A percentile compares a stretch with the other conserved stretches of the same genome.
Conservation (phyloP, 2,329 filamentous ascomycete genomes). For the Phialophora verrucosa region DNA sequence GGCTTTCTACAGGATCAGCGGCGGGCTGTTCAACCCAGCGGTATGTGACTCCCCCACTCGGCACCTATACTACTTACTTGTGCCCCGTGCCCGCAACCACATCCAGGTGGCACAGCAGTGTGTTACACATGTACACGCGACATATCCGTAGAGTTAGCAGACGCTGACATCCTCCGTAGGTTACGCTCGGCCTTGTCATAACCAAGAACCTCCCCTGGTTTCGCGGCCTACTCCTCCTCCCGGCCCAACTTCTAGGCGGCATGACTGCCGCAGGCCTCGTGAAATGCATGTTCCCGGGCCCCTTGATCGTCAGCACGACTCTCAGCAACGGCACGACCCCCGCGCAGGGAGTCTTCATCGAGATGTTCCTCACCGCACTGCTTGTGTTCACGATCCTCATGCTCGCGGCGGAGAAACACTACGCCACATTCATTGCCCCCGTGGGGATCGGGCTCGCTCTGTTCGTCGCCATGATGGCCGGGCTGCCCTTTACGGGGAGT, state of each 20-base stretch:
- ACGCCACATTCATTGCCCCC: conserved; percentile 72
- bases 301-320: conserved; percentile 60
- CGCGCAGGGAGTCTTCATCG: conserved; percentile 68
- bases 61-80: background rate
- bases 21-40: conserved; percentile 58
- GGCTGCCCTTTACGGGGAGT: conserved; percentile 55
- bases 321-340: conserved; percentile 59
- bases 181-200: conserved; percentile 63
- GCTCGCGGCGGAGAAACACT: conserved; percentile 75
- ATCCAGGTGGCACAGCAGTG: background rate
- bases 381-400: conserved; percentile 70
- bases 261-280: conserved; percentile 67
- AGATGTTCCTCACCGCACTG: conserved; percentile 69
- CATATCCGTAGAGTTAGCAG: background rate
- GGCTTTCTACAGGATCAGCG: conserved; percentile 59
- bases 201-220: conserved; percentile 60
- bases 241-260: conserved; percentile 63
- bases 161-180: conserved; percentile 40
- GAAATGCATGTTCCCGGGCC: conserved; percentile 62
- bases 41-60: conserved; percentile 42
- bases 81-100: too few species aligned
- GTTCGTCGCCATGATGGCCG: conserved; percentile 59
- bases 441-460: conserved; percentile 73
- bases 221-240: conserved; percentile 59
- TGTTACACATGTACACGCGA: background rate